phyloP scores from a whole-genome alignment of 306 rosid genomes.

The Echinosophora koreensis region DNA sequence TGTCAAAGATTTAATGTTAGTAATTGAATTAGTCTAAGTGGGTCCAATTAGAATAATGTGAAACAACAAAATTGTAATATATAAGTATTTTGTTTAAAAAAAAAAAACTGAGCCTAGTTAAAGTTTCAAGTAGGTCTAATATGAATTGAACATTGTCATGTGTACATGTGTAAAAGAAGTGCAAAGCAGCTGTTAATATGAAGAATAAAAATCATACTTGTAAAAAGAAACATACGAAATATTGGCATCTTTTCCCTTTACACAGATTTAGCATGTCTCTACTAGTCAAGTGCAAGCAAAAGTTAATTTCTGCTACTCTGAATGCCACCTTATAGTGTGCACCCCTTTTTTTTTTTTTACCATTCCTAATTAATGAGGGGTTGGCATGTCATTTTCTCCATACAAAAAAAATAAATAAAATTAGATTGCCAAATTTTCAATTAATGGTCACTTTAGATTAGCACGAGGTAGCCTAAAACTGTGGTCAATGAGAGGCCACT shows the following conservation, averaged over 20 bases:
- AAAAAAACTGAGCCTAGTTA: too few species aligned
- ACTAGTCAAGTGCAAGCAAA: slow-evolving; percentile 37
- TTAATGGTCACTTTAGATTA: slow-evolving; percentile 23
- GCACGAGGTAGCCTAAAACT: background rate
- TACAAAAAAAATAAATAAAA: background rate
- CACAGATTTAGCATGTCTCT: background rate
- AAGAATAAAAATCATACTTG: background rate
- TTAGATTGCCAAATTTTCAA: slow-evolving; percentile 5
- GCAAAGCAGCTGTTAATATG: too few species aligned
- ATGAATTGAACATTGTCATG: too few species aligned
- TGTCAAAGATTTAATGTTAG: too few species aligned
- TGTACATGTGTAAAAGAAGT: too few species aligned
- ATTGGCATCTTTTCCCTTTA: background rate
- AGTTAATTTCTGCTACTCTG: slow-evolving; percentile 2
- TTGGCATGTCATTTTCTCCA: slow-evolving; percentile 44
- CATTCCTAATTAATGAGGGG: slow-evolving; percentile 18
- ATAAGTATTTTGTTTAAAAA: too few species aligned
- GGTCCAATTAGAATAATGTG: too few species aligned
- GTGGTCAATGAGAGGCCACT: slow-evolving; percentile 11
- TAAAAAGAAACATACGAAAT: background rate
- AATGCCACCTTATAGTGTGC: background rate
- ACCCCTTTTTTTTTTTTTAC: background rate
- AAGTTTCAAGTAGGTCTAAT: too few species aligned
- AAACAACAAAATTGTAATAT: too few species aligned
- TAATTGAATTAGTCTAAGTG: too few species aligned